A percentile compares a stretch with the other conserved stretches of the same genome.
These are phyloP conservation scores for Lipomyces spencermartinsiae DNA, from an alignment of 805 yeast species.

Conservation along the genomic window DNA sequence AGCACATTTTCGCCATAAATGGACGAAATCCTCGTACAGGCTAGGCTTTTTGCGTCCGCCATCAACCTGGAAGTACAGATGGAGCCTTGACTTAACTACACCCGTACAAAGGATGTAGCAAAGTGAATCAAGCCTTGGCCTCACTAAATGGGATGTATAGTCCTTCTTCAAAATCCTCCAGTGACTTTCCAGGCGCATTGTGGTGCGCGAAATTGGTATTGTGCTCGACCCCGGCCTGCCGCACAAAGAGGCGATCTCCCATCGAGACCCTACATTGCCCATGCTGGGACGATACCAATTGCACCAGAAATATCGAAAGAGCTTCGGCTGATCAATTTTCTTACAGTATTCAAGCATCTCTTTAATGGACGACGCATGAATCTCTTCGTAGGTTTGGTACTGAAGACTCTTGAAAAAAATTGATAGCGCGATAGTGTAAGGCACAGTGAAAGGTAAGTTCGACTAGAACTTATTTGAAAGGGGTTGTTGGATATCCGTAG, in stretches of 20 bases:
- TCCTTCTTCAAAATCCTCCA: background rate
- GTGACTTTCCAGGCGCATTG: conserved; percentile 2
- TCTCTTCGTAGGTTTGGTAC: background rate
- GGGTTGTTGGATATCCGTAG: too few species aligned
- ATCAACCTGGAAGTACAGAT: background rate
- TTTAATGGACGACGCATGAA: background rate
- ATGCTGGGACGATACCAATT: background rate
- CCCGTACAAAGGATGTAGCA: background rate
- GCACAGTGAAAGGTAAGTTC: too few species aligned
- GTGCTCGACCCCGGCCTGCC: background rate
- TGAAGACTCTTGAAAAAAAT: too few species aligned
- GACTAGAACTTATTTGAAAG: too few species aligned
- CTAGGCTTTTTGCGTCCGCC: background rate
- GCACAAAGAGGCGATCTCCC: background rate
- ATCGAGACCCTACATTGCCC: background rate
- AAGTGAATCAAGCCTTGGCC: background rate
- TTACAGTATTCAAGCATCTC: background rate
- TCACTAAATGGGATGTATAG: background rate
- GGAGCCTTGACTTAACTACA: background rate
- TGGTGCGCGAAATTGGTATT: background rate
- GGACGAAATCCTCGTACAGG: background rate
- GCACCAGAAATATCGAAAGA: background rate
- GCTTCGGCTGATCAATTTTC: background rate
- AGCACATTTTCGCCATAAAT: background rate
- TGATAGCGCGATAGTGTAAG: too few species aligned